Conservation (phyloP, 805 yeast species). For the Candida caryicola region DNA sequence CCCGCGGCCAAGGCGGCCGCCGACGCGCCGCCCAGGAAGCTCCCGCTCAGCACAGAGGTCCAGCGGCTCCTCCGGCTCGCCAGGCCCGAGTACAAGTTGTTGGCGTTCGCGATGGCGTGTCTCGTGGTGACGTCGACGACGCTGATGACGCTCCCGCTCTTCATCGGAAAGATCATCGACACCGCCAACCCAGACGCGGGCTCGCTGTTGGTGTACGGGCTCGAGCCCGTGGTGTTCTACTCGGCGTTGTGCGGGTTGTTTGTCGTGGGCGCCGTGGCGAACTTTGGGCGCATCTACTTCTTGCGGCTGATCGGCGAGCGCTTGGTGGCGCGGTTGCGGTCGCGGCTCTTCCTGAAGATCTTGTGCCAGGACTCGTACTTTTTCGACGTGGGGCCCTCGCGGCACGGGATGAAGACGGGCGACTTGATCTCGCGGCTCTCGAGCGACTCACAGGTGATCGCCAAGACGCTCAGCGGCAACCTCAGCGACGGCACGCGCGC, state of each 20-base stretch:
- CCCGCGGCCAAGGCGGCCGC: too few species aligned
- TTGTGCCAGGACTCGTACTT: slow-evolving; percentile 86
- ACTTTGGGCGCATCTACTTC: slow-evolving; percentile 74
- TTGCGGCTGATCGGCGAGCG: slow-evolving; percentile 82
- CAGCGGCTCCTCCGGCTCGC: slow-evolving; percentile 22
- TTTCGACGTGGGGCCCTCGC: slow-evolving; percentile 69
- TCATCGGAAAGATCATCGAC: slow-evolving; percentile 86
- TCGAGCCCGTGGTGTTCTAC: slow-evolving; percentile 64
- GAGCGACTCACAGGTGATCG: slow-evolving; percentile 84
- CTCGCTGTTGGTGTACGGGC: slow-evolving; percentile 42
- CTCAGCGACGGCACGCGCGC: slow-evolving; percentile 91
- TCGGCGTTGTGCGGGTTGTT: slow-evolving; percentile 60
- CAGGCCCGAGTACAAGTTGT: slow-evolving; percentile 11
- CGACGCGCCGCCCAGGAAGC: too few species aligned
- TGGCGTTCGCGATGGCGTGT: slow-evolving; percentile 54
- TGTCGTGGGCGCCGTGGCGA: slow-evolving; percentile 70
- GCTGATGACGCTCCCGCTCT: slow-evolving; percentile 75
- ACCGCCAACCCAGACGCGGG: slow-evolving; percentile 42
- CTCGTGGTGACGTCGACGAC: slow-evolving; percentile 72
- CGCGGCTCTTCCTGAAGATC: slow-evolving; percentile 71
- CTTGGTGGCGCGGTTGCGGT: slow-evolving; percentile 78
- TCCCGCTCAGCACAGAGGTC: too few species aligned
- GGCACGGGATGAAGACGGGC: slow-evolving; percentile 65
- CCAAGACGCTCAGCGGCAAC: slow-evolving; percentile 83
- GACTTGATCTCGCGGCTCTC: slow-evolving; percentile 86